phyloP scores from a whole-genome alignment of 1,284 basidiomycete genomes.

The Pascua sp. region DNA sequence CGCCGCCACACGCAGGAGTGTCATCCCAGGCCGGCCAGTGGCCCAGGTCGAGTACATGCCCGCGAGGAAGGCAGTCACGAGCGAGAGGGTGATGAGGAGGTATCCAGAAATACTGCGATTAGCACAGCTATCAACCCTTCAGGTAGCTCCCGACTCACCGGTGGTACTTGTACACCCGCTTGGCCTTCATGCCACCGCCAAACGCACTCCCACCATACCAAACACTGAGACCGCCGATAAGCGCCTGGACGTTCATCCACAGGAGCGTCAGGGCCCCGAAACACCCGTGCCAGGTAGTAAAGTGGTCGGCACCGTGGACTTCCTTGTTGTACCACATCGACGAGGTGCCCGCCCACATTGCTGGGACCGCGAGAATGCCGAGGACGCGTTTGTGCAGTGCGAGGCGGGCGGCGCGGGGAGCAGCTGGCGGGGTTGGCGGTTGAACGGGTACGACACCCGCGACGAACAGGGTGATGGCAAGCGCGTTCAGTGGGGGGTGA shows the following conservation, averaged over 20 bases:
- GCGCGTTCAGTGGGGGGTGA: conserved; percentile 43
- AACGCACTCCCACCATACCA: conserved; percentile 29
- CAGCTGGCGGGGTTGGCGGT: conserved; percentile 31
- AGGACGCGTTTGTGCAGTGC: conserved; percentile 38
- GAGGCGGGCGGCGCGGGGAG: conserved; percentile 27
- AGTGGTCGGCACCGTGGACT: conserved; percentile 37
- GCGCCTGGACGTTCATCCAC: conserved; percentile 40
- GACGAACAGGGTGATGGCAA: conserved; percentile 37
- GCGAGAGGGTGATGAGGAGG: conserved; percentile 32
- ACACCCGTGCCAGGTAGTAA: conserved; percentile 43
- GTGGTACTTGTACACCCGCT: conserved; percentile 47
- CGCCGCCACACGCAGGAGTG: conserved; percentile 27
- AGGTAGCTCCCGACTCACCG: conserved; percentile 27
- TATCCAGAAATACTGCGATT: conserved; percentile 38
- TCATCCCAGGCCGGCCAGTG: conserved; percentile 2
- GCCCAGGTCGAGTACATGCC: conserved; percentile 42
- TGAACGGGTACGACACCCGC: conserved; percentile 42
- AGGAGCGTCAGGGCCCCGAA: conserved; percentile 30
- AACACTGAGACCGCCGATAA: conserved; percentile 32
- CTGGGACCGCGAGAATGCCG: conserved; percentile 33
- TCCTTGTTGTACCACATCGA: conserved; percentile 49
- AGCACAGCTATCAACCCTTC: not conserved
- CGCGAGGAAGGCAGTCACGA: conserved; percentile 40
- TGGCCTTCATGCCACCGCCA: conserved; percentile 36
- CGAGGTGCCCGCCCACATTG: conserved; percentile 34